Evolutionary conservation across 495 filamentous ascomycete genomes (phyloP).

Genomic region (Staphylotrichum longicolle): DNA sequence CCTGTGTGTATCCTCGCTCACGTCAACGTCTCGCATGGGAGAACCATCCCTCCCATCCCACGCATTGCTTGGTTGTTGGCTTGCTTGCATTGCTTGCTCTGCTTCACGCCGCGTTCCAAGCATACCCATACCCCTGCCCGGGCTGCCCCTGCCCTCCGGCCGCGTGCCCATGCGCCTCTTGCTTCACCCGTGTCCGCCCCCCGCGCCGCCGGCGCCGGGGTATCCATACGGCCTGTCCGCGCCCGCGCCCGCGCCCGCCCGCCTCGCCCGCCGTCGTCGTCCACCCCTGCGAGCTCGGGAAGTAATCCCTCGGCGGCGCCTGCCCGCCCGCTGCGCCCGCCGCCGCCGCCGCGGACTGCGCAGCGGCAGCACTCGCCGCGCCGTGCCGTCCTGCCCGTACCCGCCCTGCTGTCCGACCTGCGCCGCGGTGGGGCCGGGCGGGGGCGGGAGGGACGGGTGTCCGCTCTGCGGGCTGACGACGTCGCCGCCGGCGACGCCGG

Average conservation of each 20-base stretch:
- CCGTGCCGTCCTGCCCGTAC: neutral
- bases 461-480: neutral
- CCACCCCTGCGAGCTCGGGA: slow-evolving; percentile 46
- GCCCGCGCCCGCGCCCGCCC: neutral
- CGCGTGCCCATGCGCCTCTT: slow-evolving; percentile 14
- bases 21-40: too few species aligned
- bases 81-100: neutral
- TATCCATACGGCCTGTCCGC: slow-evolving; percentile 42
- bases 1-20: too few species aligned
- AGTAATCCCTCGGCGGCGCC: slow-evolving; percentile 46
- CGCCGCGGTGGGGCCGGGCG: neutral
- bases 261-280: slow-evolving; percentile 44
- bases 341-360: neutral
- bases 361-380: neutral
- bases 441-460: neutral
- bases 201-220: slow-evolving; percentile 13
- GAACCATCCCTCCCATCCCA: too few species aligned
- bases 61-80: too few species aligned
- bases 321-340: slow-evolving; percentile 21
- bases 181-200: slow-evolving; percentile 13
- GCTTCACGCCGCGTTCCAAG: slow-evolving; percentile 29
- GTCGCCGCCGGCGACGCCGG: neutral
- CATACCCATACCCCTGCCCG: slow-evolving; percentile 24
- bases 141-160: slow-evolving; percentile 10
- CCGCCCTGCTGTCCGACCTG: neutral